A percentile compares a stretch with the other conserved stretches of the same genome.
phyloP scores from a whole-genome alignment of 257 asterid species.

The Ehretia macrophylla region DNA sequence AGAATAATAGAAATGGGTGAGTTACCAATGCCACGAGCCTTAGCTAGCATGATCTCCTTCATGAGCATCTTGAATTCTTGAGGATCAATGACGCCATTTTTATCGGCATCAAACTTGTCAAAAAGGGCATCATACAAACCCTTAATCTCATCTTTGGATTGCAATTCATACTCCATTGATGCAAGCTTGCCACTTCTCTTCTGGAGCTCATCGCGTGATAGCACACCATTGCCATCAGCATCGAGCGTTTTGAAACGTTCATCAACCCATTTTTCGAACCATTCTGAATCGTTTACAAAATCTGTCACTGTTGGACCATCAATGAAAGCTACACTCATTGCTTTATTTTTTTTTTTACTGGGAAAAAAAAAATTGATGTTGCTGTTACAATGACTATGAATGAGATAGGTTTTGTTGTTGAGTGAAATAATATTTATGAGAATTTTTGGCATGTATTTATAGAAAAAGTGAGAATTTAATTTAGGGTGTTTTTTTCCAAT shows the following conservation, averaged over 20 bases:
- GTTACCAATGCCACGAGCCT: slow-evolving; percentile 61
- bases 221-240: slow-evolving; percentile 38
- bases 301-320: slow-evolving; percentile 42
- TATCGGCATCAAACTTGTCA: slow-evolving; percentile 40
- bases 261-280: slow-evolving; percentile 42
- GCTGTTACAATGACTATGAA: background rate
- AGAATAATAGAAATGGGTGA: slow-evolving; percentile 54
- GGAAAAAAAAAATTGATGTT: background rate
- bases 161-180: slow-evolving; percentile 44
- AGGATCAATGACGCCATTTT: slow-evolving; percentile 40
- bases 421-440: background rate
- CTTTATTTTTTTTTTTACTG: background rate
- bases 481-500: background rate
- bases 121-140: slow-evolving; percentile 37
- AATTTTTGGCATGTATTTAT: background rate
- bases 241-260: slow-evolving; percentile 49
- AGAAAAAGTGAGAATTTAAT: background rate
- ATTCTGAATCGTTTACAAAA: slow-evolving; percentile 40
- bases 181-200: slow-evolving; percentile 39
- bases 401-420: background rate
- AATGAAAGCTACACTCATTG: slow-evolving; percentile 49
- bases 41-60: slow-evolving; percentile 61
- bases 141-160: slow-evolving; percentile 49
- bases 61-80: slow-evolving; percentile 31
- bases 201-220: slow-evolving; percentile 49